Evolutionary conservation across 805 yeast species (phyloP).

Genomic region (Suhomyces vadensis): DNA sequence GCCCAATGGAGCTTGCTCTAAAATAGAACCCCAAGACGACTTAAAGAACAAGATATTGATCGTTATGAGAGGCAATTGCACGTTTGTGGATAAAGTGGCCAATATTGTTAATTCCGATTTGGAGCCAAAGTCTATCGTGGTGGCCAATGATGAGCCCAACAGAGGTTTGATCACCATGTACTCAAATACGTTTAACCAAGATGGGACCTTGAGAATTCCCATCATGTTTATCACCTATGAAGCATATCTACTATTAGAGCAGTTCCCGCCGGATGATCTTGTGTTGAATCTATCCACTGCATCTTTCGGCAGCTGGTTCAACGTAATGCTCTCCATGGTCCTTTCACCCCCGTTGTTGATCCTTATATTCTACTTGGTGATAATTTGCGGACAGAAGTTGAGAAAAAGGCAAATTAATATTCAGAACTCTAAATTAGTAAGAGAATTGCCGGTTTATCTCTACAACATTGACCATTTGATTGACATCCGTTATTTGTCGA

Average conservation of each 20-base stretch:
- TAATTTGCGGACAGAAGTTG: constrained; percentile 31
- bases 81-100: constrained; percentile 53
- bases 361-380: constrained; percentile 31
- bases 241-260: constrained; percentile 28
- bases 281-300: constrained; percentile 30
- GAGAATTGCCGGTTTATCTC: constrained; percentile 39
- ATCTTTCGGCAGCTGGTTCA: constrained; percentile 39
- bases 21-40: constrained; percentile 14
- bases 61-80: constrained; percentile 29
- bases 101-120: constrained; percentile 36
- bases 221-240: constrained; percentile 52
- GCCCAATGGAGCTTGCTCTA: constrained; percentile 31
- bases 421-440: constrained; percentile 34
- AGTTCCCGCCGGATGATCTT: constrained; percentile 11
- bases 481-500: constrained; percentile 22
- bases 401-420: constrained; percentile 27
- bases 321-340: constrained; percentile 41
- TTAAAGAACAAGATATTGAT: constrained; percentile 28
- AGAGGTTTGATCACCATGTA: constrained; percentile 57
- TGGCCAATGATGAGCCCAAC: constrained; percentile 53
- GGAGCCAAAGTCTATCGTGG: constrained; percentile 51
- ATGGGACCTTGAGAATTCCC: constrained; percentile 43
- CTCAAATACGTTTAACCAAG: constrained; percentile 45
- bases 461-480: constrained; percentile 39
- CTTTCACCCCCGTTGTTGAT: constrained; percentile 44